These are phyloP conservation scores for Petasospora rhodanensis DNA, from an alignment of 1,139 yeast species.

Conservation along the genomic window DNA sequence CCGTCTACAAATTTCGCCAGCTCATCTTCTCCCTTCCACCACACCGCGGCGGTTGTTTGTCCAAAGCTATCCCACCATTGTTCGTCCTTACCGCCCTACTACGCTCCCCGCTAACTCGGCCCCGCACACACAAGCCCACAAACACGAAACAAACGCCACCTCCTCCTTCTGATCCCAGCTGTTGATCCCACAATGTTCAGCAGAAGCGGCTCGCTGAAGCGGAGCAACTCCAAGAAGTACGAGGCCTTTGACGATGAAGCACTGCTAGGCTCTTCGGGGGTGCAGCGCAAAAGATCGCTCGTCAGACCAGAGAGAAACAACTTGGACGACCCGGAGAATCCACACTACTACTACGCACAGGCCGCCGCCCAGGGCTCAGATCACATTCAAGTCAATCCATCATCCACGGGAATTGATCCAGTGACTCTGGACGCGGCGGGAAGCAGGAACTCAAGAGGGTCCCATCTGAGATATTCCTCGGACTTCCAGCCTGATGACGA, in stretches of 20 bases:
- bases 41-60: no score
- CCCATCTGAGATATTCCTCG: conserved; percentile 5
- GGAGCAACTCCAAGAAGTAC: conserved; percentile 18
- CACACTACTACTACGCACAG: conserved; percentile 77
- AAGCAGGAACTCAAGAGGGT: conserved; percentile 12
- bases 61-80: no score
- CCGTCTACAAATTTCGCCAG: no score
- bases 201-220: conserved; percentile 21
- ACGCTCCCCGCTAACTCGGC: no score
- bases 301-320: conserved; percentile 79
- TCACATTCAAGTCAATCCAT: conserved; percentile 62
- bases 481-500: conserved; percentile 5
- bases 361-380: conserved; percentile 66
- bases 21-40: no score
- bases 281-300: conserved; percentile 55
- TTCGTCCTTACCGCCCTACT: background rate
- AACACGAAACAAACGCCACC: background rate
- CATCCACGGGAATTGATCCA: conserved; percentile 74
- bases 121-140: no score
- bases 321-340: conserved; percentile 59
- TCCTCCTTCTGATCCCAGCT: background rate
- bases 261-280: conserved; percentile 15
- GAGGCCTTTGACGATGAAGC: conserved; percentile 24
- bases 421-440: conserved; percentile 25
- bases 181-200: conserved; percentile 16